Conservation (phyloP, 352 stramenopile species). For the Lagenidium giganteum region DNA sequence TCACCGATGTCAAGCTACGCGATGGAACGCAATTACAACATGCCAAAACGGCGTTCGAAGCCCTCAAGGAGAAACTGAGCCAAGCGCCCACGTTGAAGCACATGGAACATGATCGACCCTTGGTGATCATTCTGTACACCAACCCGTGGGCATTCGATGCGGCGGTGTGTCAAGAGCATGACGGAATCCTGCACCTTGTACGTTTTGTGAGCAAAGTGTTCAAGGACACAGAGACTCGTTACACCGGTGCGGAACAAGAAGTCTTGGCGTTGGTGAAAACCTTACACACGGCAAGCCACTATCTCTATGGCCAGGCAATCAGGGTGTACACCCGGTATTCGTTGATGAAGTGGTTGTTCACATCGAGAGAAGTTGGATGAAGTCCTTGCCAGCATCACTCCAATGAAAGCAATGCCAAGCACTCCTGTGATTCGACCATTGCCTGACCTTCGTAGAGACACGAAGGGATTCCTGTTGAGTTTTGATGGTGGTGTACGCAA, state of each 20-base stretch:
- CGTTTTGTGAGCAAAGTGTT: constrained; percentile 16
- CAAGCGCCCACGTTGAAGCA: constrained; percentile 4
- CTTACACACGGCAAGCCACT: neutral
- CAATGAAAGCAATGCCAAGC: constrained; percentile 6
- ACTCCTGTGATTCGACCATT: constrained; percentile 6
- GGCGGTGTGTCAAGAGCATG: too few species aligned
- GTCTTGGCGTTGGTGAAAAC: constrained; percentile 11
- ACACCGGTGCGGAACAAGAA: constrained; percentile 7
- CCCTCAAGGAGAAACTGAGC: constrained; percentile 5
- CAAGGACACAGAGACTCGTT: constrained; percentile 8
- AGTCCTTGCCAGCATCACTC: constrained; percentile 5
- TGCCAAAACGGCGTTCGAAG: constrained; percentile 6
- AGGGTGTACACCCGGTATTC: constrained; percentile 9
- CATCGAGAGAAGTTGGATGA: constrained; percentile 3
- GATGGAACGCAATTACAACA: neutral
- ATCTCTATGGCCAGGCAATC: constrained; percentile 8
- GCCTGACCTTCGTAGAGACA: constrained; percentile 3
- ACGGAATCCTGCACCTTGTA: constrained; percentile 5
- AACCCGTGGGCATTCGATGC: constrained; percentile 14
- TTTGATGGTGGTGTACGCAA: constrained; percentile 6
- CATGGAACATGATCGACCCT: neutral
- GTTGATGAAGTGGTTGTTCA: constrained; percentile 16
- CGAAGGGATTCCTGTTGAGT: neutral
- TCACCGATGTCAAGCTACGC: constrained; percentile 1
- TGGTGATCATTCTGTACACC: constrained; percentile 10